These are phyloP conservation scores for Gilbertella persicaria DNA, from an alignment of 371 early-diverging fungal species.

Conservation along the genomic window DNA sequence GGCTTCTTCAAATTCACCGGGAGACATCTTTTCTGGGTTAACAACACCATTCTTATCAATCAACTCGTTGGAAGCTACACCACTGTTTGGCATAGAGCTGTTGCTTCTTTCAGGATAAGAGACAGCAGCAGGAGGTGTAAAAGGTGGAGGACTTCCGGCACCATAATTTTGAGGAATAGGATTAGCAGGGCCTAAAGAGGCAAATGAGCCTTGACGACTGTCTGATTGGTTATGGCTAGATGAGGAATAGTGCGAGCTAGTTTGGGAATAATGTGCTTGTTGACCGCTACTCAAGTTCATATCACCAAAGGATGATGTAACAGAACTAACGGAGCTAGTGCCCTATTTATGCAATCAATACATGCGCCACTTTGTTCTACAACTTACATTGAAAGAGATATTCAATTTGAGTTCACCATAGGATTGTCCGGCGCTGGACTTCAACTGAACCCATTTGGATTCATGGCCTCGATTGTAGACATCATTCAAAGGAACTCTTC, in stretches of 20 bases:
- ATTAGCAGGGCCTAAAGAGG: conserved; percentile 29
- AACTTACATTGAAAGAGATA: conserved; percentile 23
- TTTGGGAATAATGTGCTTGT: conserved; percentile 14
- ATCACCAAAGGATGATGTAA: conserved; percentile 18
- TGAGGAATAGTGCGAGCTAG: conserved; percentile 10
- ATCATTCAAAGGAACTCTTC: conserved; percentile 9
- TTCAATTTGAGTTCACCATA: conserved; percentile 22
- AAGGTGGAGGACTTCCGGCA: conserved; percentile 28
- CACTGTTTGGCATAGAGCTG: conserved; percentile 7
- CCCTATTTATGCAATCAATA: conserved; percentile 8
- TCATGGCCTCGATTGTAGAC: conserved; percentile 18
- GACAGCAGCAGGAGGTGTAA: conserved; percentile 22
- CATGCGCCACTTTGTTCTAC: neutral
- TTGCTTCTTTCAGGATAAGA: conserved; percentile 15
- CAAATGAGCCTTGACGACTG: conserved; percentile 21
- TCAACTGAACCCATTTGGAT: conserved; percentile 15
- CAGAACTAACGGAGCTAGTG: conserved; percentile 14
- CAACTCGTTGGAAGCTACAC: neutral
- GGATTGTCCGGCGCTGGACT: conserved; percentile 10
- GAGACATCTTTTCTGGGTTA: conserved; percentile 14
- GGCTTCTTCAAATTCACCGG: conserved; percentile 25
- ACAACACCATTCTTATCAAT: conserved; percentile 4
- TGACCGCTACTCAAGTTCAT: conserved; percentile 23
- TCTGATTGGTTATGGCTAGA: conserved; percentile 14
- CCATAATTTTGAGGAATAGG: conserved; percentile 31